A percentile compares a stretch with the other conserved stretches of the same genome.
Evolutionary conservation across 495 filamentous ascomycete genomes (phyloP).

Genomic region (Letharia columbiana): DNA sequence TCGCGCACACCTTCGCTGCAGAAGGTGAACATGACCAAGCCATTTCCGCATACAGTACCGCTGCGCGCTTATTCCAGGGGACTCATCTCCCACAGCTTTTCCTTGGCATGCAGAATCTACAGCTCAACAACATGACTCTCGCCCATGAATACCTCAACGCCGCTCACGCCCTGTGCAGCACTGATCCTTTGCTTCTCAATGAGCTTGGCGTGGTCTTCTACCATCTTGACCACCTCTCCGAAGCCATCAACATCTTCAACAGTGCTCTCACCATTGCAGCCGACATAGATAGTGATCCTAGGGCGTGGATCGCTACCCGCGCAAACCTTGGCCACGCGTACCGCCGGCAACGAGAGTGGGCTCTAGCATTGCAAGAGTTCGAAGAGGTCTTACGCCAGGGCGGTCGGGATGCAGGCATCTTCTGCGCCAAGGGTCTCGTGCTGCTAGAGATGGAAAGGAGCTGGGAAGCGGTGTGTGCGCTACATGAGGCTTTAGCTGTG

Average conservation of each 20-base stretch:
- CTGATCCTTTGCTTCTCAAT: constrained; percentile 86
- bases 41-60: constrained; percentile 94
- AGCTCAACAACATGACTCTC: constrained; percentile 86
- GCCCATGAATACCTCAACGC: constrained; percentile 94
- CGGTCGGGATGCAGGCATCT: constrained; percentile 61
- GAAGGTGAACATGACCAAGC: constrained; percentile 99
- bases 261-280: constrained; percentile 67
- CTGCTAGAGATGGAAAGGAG: constrained; percentile 58
- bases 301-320: constrained; percentile 78
- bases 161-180: constrained; percentile 65
- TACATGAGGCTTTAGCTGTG: constrained; percentile 68
- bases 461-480: constrained; percentile 55
- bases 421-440: constrained; percentile 65
- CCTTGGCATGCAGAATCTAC: constrained; percentile 95
- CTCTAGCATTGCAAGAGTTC: constrained; percentile 68
- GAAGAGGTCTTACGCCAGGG: constrained; percentile 72
- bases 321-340: constrained; percentile 86
- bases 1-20: constrained; percentile 99
- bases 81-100: constrained; percentile 96
- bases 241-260: constrained; percentile 63
- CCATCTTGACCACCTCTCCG: constrained; percentile 71
- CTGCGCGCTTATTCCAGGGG: constrained; percentile 89
- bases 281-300: constrained; percentile 69
- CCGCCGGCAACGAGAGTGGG: constrained; percentile 58
- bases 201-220: constrained; percentile 93